Conservation (phyloP, 768 basidiomycete species). For the Imleria badia region DNA sequence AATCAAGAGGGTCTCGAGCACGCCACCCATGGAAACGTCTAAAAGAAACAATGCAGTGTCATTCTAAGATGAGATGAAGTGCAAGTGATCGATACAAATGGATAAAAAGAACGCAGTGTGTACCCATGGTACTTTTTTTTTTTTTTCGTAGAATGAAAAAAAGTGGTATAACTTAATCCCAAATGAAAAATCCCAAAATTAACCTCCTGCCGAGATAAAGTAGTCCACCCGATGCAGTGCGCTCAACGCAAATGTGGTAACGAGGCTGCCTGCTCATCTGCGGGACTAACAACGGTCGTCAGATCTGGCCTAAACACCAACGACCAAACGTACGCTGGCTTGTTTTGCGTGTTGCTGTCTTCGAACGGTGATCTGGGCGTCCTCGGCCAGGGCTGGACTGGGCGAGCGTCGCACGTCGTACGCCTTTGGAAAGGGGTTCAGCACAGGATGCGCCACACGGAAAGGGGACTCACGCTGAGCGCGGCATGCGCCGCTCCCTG, state of each 20-base stretch:
- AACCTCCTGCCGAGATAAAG: constrained; percentile 21
- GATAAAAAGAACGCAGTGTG: too few species aligned
- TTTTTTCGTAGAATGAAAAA: too few species aligned
- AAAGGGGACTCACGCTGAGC: constrained; percentile 22
- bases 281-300: constrained; percentile 26
- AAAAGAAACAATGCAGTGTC: too few species aligned
- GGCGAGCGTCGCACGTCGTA: constrained; percentile 33
- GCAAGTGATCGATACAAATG: too few species aligned
- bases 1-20: too few species aligned
- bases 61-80: too few species aligned
- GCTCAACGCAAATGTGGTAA: constrained; percentile 24
- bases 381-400: constrained; percentile 32
- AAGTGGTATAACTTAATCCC: constrained; percentile 30
- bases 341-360: constrained; percentile 29
- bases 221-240: constrained; percentile 18
- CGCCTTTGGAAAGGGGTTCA: constrained; percentile 16
- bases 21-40: too few species aligned
- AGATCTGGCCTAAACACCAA: not conserved
- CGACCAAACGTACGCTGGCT: constrained; percentile 14
- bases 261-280: constrained; percentile 22
- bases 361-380: constrained; percentile 33
- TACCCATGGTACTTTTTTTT: too few species aligned
- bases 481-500: constrained; percentile 25
- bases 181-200: constrained; percentile 22
- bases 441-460: not conserved